Evolutionary conservation across 352 stramenopile species (phyloP).

Genomic region (Phytophthora pluvialis): DNA sequence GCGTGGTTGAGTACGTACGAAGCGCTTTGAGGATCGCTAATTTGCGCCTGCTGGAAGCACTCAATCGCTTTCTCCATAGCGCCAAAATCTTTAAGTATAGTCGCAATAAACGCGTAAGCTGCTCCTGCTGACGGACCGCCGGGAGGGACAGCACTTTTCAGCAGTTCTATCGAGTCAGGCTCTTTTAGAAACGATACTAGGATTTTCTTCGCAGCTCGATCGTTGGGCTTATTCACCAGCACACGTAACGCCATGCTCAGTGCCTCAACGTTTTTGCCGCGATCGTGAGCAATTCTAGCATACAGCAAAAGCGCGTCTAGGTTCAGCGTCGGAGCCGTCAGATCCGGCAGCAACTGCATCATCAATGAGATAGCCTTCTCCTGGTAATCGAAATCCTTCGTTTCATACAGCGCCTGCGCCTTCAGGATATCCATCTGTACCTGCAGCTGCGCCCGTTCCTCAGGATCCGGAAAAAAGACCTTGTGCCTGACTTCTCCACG

Average conservation of each 20-base stretch:
- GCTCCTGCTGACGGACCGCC: conserved; percentile 52
- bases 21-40: conserved; percentile 44
- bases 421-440: conserved; percentile 58
- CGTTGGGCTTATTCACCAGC: conserved; percentile 57
- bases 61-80: conserved; percentile 54
- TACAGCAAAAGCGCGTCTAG: conserved; percentile 76
- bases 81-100: conserved; percentile 76
- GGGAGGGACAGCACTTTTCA: conserved; percentile 48
- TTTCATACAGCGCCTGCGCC: conserved; percentile 57
- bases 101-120: conserved; percentile 78
- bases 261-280: conserved; percentile 63
- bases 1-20: conserved; percentile 74
- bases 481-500: conserved; percentile 5
- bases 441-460: conserved; percentile 44
- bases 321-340: conserved; percentile 58
- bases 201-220: conserved; percentile 55
- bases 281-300: conserved; percentile 62
- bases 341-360: conserved; percentile 58
- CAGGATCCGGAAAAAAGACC: conserved; percentile 37
- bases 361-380: conserved; percentile 65
- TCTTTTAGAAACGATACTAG: conserved; percentile 57
- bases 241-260: conserved; percentile 74
- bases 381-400: conserved; percentile 45
- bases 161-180: conserved; percentile 38
- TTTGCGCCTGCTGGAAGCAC: conserved; percentile 65